These are phyloP conservation scores for Gentiana straminea DNA, from an alignment of 257 asterid species.

Conservation along the genomic window DNA sequence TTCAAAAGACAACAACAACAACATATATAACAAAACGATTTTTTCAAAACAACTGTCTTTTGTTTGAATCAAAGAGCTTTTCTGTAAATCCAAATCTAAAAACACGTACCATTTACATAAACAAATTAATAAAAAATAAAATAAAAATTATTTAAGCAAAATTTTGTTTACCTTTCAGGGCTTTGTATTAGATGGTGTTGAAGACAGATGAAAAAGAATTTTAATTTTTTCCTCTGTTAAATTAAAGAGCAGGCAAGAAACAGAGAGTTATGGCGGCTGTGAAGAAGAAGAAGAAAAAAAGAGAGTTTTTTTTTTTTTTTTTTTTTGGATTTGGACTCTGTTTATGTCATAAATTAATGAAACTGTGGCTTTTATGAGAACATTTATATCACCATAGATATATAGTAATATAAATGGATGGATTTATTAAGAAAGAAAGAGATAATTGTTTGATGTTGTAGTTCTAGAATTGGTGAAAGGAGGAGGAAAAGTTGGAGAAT, in stretches of 20 bases:
- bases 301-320: constrained; percentile 3
- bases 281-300: constrained; percentile 3
- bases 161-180: constrained; percentile 16
- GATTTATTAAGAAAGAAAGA: neutral
- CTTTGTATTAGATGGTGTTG: neutral
- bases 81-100: too few species aligned
- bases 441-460: neutral
- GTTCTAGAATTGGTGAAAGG: constrained; percentile 1
- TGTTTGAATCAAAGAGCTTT: too few species aligned
- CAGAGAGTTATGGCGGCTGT: constrained; percentile 16
- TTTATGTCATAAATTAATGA: constrained; percentile 1
- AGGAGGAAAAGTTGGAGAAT: neutral
- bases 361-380: constrained; percentile 8
- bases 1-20: too few species aligned
- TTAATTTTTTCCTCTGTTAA: neutral
- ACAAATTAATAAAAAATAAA: too few species aligned
- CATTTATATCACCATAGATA: too few species aligned
- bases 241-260: constrained; percentile 10
- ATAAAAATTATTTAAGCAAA: neutral
- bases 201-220: neutral
- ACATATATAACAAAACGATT: too few species aligned
- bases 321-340: neutral
- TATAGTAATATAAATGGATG: too few species aligned
- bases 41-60: too few species aligned
- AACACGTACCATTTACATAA: too few species aligned